Evolutionary conservation across 2,329 filamentous ascomycete species (phyloP).

Genomic region (Waltergamsia citrina): DNA sequence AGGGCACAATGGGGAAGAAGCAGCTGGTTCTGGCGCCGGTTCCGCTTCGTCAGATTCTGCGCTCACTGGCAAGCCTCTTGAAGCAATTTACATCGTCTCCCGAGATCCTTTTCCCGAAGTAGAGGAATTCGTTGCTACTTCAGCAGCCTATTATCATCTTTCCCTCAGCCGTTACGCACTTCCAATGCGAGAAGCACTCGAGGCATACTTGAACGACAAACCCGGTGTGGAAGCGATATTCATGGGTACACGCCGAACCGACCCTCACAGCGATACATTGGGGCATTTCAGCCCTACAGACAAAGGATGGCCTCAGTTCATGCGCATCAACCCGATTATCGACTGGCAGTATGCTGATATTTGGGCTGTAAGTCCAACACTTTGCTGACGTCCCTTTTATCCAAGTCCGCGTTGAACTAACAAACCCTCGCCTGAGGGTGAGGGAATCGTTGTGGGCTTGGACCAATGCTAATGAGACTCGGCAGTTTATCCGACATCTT

Average conservation of each 20-base stretch:
- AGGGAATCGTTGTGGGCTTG: neutral
- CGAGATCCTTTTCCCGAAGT: slow-evolving; percentile 78
- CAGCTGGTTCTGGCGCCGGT: slow-evolving; percentile 12
- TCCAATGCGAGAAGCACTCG: slow-evolving; percentile 75
- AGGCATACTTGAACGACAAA: slow-evolving; percentile 60
- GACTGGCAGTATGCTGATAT: slow-evolving; percentile 92
- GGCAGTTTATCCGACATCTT: slow-evolving; percentile 73
- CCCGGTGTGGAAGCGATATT: slow-evolving; percentile 52
- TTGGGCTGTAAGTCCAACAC: slow-evolving; percentile 64
- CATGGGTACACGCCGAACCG: slow-evolving; percentile 69
- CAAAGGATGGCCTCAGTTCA: slow-evolving; percentile 80
- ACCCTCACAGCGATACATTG: slow-evolving; percentile 75
- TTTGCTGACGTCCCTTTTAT: too few species aligned
- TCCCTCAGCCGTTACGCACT: slow-evolving; percentile 64
- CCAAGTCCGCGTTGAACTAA: too few species aligned
- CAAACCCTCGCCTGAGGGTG: too few species aligned
- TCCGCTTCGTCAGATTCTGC: too few species aligned
- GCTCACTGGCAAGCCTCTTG: slow-evolving; percentile 43
- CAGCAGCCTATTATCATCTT: slow-evolving; percentile 62
- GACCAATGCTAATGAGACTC: neutral
- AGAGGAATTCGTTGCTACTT: slow-evolving; percentile 68
- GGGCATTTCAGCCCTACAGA: slow-evolving; percentile 84
- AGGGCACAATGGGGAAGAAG: slow-evolving; percentile 4
- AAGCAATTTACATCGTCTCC: slow-evolving; percentile 84
- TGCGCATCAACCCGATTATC: slow-evolving; percentile 90